phyloP scores from a whole-genome alignment of 2,329 filamentous ascomycete species.

The Diaporthe sp. region DNA sequence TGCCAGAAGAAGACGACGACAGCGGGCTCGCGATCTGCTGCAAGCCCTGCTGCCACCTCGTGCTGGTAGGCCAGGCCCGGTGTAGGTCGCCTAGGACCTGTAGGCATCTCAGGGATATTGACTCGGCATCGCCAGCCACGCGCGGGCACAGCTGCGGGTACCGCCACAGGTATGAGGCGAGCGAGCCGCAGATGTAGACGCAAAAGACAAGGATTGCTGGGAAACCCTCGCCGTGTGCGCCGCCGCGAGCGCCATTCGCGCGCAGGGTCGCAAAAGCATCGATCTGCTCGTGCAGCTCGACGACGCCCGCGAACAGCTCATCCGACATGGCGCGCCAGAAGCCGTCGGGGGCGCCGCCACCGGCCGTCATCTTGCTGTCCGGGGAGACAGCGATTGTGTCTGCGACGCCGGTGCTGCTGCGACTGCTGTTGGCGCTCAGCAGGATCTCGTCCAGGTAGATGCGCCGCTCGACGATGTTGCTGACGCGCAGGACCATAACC shows the following conservation, averaged over 20 bases:
- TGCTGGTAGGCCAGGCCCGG: conserved; percentile 42
- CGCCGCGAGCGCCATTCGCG: conserved; percentile 15
- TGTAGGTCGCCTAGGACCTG: conserved; percentile 42
- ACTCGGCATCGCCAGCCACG: conserved; percentile 44
- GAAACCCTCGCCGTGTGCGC: conserved; percentile 46
- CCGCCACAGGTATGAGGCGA: conserved; percentile 49
- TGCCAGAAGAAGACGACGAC: conserved; percentile 14
- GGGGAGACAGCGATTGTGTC: conserved; percentile 27
- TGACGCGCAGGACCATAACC: conserved; percentile 52
- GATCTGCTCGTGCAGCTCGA: conserved; percentile 52
- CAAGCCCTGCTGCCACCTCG: conserved; percentile 42
- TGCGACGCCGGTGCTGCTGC: conserved; percentile 25
- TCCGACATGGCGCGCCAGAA: conserved; percentile 48
- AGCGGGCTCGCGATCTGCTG: conserved; percentile 40
- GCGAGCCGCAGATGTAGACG: conserved; percentile 54
- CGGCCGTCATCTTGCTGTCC: conserved; percentile 28
- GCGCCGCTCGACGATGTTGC: conserved; percentile 52
- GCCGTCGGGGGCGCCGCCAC: conserved; percentile 39
- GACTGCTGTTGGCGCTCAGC: conserved; percentile 34
- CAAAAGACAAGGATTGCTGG: conserved; percentile 55
- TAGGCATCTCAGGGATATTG: conserved; percentile 42
- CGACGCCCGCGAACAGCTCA: conserved; percentile 52
- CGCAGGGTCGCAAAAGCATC: conserved; percentile 48
- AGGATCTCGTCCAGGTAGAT: conserved; percentile 50
- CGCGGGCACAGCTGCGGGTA: conserved; percentile 47